Base-by-base conservation (phyloP, 164 flowering plant species). In the Amborella trichopoda region DNA sequence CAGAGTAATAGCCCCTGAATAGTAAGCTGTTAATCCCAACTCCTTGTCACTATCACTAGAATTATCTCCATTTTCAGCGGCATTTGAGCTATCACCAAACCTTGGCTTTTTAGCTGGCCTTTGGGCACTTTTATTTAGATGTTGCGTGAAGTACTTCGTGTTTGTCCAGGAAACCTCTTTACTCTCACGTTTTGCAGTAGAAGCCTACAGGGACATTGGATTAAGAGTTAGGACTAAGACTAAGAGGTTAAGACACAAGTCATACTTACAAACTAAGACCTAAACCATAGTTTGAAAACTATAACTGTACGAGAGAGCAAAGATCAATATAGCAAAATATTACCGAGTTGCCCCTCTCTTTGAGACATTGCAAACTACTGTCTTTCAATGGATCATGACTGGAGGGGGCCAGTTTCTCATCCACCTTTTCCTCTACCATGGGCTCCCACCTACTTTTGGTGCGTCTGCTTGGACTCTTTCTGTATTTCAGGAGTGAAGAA, bases 401-500 rank as follows among this genome's bases (percentile, higher is more conserved):
- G 44, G 59, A 47, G 40, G 80, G 44, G 34, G 63, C 40, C 19
- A 57, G 49, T 40, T 71, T 76, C 22, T 68, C 79, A 49, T 60
- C 61, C 43, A 71, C 27, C 62, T 77, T 82, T 48, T 75, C 91
- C 62, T 80, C 94, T 1, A 76, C 59, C 47, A 87, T 25, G 44
- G 99, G 99, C 68, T 84, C 99, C 99, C 99, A 91, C 70, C 99
- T 75, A 67, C 99, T 91, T 67, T 81, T 86, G 41, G 73, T 26
- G 50, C 90, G 80, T 58, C 81, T 85, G 54, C 67, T 69, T 2
- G 96, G 94, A 68, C 87, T 86, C 63, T 69, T 74, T 62, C 63
- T 74, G 59, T 50, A 68, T 46, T 73, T 75, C 49, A 80, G 42
- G 50, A 71, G 49, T 46, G 76, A 54, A 33, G 85, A 52, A 59